Base-by-base conservation (phyloP, 129 eudicot genomes). In the Centella asiatica region DNA sequence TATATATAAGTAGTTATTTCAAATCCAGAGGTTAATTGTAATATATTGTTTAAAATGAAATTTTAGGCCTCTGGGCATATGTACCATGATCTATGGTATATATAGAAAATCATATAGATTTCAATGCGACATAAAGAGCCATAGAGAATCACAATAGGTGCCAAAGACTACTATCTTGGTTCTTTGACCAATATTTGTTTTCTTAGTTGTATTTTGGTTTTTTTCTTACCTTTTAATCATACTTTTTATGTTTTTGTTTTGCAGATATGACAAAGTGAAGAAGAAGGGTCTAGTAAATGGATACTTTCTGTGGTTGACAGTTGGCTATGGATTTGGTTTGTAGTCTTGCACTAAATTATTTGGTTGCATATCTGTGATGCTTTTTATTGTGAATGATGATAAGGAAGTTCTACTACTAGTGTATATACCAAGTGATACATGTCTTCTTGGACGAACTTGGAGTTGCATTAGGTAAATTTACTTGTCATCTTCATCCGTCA, bases 241-340 rank as follows among this genome's bases (percentile, higher is more conserved):
- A n/a, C 33, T 37, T 11, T 49, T 63, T 44, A 20, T 18, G 28
- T 25, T 44, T 52, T 74, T 53, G 14, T 60, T 69, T 32, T 64
- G 77, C 85, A 92, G 98, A 71, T 92, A 73, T 66, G 98, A 92
- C 78, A 82, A 77, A 69, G 83, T 79, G 20, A 80, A 80, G 48
- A 82, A 81, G 79, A 84, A 71, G 71, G 62, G 79, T 0, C 46
- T 68, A 55, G 60, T 40, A 32, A 73, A 73, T 67, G 98, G 98
- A 66, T 92, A 92, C 65, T 92, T 79, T 69, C 67, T 82, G 33
- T 84, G 90, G 90, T 45, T 92, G 79, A 72, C 73, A 67, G 49
- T 84, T 78, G 98, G 98, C 52, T 92, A 92, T 60, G 95, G 88
- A 63, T 54, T 77, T 13, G 98, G 98, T 90, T 44, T 24, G 97